Evolutionary conservation across 306 rosid genomes (phyloP), one percentile per base, ranked within the genome.

Genomic region (Cucurbita ficifolia): DNA sequence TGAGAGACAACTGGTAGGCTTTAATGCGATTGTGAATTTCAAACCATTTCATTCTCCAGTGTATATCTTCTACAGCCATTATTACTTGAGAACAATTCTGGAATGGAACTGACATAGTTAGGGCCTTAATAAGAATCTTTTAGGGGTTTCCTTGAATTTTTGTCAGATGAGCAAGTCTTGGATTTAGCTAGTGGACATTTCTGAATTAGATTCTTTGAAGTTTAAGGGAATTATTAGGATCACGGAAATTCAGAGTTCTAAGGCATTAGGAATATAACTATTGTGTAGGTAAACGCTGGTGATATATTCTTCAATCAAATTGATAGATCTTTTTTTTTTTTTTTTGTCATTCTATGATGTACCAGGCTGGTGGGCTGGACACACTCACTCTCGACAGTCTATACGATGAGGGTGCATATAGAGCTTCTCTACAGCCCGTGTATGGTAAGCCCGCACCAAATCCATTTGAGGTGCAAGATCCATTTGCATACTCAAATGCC

Each of bases 341-440:
- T 70, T 29, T 35, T 33, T 46, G 54, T 29, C 70, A 22, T 79
- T 75, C 40, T 19, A 33, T 53, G 40, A 59, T 76, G 77, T 54
- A 70, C 89, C 85, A 95, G 99, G 99, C 87, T 58, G 99, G 99
- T 79, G 99, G 99, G 65, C 79, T 95, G 87, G 99, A 95, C 83
- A 79, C 97, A 2, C 99, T 95, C 49, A 95, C 90, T 62, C 96
- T 91, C 6, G 83, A 77, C 77, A 95, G 99, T 77, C 82, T 91
- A 73, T 95, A 95, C 2, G 99, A 91, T 33, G 97, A 91, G 78
- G 97, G 82, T 8, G 96, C 92, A 2, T 91, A 95, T 50, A 81
- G 97, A 85, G 89, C 97, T 57, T 76, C 96, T 13, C 92, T 87
- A 79, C 96, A 95, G 81, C 96, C 97, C 0, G 88, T 84, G 60